Percentiles rank a stretch among this genome's conserved stretches.
Evolutionary conservation across 148 eudicot genomes (phyloP).

Genomic region (Selenicereus undatus): DNA sequence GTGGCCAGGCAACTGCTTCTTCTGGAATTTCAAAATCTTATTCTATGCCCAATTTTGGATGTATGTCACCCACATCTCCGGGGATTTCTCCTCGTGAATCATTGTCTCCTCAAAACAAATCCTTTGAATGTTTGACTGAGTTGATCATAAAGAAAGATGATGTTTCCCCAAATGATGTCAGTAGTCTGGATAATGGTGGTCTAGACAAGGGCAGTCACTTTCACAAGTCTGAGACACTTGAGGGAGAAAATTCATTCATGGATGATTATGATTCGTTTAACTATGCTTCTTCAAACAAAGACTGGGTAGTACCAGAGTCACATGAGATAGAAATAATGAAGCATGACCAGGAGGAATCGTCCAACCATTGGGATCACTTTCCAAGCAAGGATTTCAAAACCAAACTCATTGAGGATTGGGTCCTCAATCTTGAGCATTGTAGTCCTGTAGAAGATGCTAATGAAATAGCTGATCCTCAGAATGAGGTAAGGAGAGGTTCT

Average conservation of each 20-base stretch:
- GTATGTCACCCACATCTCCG: slow-evolving; percentile 23
- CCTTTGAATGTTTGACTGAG: slow-evolving; percentile 48
- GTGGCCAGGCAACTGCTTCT: slow-evolving; percentile 18
- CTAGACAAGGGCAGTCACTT: slow-evolving; percentile 16
- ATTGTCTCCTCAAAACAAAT: slow-evolving; percentile 31
- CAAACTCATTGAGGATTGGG: slow-evolving; percentile 79
- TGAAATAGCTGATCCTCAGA: slow-evolving; percentile 25
- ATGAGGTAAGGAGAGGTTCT: slow-evolving; percentile 23
- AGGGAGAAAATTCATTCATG: slow-evolving; percentile 34
- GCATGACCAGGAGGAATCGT: slow-evolving; percentile 34
- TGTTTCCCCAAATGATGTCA: slow-evolving; percentile 26
- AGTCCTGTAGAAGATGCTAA: slow-evolving; percentile 47
- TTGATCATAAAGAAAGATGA: slow-evolving; percentile 33
- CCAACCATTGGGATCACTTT: slow-evolving; percentile 30
- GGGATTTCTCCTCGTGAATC: slow-evolving; percentile 12
- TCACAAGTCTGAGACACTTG: slow-evolving; percentile 30
- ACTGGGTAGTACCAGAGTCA: slow-evolving; percentile 66
- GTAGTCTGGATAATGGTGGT: slow-evolving; percentile 13
- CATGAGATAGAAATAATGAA: slow-evolving; percentile 37
- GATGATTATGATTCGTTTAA: slow-evolving; percentile 46
- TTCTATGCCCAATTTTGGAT: slow-evolving; percentile 56
- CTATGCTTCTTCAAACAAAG: slow-evolving; percentile 59
- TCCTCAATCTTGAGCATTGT: slow-evolving; percentile 63
- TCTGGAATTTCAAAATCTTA: slow-evolving; percentile 43
- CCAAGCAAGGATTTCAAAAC: slow-evolving; percentile 51